Conservation (phyloP, 768 basidiomycete species). For the Leccinum fibrillosum region DNA sequence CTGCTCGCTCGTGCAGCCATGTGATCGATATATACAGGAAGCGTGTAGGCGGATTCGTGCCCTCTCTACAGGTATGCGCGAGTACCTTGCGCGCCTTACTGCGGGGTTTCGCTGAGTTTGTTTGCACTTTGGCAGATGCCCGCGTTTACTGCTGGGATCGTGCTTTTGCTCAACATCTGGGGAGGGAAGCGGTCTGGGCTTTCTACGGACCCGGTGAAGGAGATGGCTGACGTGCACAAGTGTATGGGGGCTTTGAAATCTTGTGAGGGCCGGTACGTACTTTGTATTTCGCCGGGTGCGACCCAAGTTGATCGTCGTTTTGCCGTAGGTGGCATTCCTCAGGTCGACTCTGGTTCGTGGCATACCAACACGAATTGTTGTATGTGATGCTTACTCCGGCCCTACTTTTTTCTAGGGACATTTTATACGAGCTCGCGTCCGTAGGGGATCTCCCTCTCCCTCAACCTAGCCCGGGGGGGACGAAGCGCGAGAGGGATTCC, state of each 20-base stretch:
- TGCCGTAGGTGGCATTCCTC: conserved; percentile 43
- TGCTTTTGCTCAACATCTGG: conserved; percentile 57
- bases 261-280: conserved; percentile 34
- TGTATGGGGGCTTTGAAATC: conserved; percentile 42
- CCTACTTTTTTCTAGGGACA: conserved; percentile 46
- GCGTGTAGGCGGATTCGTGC: conserved; percentile 26
- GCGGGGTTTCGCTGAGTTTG: neutral
- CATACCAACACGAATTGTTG: neutral
- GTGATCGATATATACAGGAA: conserved; percentile 58
- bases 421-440: conserved; percentile 67
- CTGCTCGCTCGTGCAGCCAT: conserved; percentile 72
- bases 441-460: conserved; percentile 72
- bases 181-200: conserved; percentile 44
- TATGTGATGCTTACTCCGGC: neutral
- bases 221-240: conserved; percentile 50
- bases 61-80: conserved; percentile 31
- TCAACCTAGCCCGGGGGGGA: conserved; percentile 44
- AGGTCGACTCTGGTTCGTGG: conserved; percentile 46
- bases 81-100: neutral
- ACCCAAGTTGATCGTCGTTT: neutral
- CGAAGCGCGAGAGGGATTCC: conserved; percentile 63
- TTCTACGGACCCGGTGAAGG: conserved; percentile 38
- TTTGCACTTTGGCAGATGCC: conserved; percentile 30
- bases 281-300: neutral
- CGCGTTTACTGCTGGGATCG: conserved; percentile 47